A percentile compares a stretch with the other conserved stretches of the same genome.
phyloP scores from a whole-genome alignment of 2,329 filamentous ascomycete species.

The Lachnellula willkommii region DNA sequence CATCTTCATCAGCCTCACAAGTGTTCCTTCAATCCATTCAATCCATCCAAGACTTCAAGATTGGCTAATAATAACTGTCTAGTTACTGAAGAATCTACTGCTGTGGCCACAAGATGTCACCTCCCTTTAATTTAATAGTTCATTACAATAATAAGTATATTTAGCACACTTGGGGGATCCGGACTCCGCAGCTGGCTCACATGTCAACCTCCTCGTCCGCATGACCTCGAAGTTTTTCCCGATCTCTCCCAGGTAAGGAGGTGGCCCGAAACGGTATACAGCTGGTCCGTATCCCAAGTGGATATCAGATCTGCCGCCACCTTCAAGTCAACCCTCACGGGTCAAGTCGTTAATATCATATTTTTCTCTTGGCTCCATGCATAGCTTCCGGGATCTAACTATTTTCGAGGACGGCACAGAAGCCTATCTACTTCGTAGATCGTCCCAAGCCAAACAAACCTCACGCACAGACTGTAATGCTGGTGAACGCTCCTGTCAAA shows the following conservation, averaged over 20 bases:
- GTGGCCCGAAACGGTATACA: conserved; percentile 1
- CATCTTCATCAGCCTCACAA: no score
- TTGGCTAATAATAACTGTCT: no score
- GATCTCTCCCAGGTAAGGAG: neutral
- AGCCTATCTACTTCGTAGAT: neutral
- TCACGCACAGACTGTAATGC: no score
- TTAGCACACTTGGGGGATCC: conserved; percentile 48
- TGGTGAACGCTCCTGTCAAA: no score
- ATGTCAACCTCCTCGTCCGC: conserved; percentile 7
- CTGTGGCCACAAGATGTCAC: no score
- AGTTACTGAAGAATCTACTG: no score
- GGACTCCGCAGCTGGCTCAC: conserved; percentile 40
- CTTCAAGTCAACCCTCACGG: conserved; percentile 1
- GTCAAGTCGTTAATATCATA: neutral
- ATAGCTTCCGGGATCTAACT: neutral
- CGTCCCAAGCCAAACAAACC: no score
- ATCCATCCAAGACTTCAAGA: no score
- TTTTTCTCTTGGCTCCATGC: neutral
- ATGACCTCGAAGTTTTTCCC: conserved; percentile 1
- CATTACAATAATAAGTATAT: conserved; percentile 39
- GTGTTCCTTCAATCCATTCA: no score
- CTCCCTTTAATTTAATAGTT: neutral
- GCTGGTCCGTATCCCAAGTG: neutral
- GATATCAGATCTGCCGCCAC: neutral
- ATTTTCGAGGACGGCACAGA: neutral